A percentile compares a stretch with the other conserved stretches of the same genome.
Evolutionary conservation across 371 early-diverging fungal species (phyloP).

Genomic region (Apophysomyces sp.): DNA sequence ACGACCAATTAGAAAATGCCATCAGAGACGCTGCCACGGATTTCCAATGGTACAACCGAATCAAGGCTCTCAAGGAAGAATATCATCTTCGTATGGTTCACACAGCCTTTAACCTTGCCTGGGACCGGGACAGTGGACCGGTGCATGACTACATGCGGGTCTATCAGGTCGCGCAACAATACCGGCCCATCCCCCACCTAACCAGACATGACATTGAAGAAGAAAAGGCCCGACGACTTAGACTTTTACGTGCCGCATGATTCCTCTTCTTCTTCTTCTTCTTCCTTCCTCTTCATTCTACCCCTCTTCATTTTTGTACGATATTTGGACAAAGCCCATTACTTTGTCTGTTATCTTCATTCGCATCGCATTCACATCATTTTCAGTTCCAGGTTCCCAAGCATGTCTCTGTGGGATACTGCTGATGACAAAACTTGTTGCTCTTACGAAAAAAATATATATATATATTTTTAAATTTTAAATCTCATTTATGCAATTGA

Average conservation of each 20-base stretch:
- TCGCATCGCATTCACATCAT: slow-evolving; percentile 5
- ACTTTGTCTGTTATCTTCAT: not conserved
- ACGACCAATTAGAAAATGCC: slow-evolving; percentile 36
- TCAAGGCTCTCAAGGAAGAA: slow-evolving; percentile 43
- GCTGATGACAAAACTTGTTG: not conserved
- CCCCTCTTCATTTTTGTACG: not conserved
- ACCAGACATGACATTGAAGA: slow-evolving; percentile 39
- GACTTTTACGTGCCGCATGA: slow-evolving; percentile 7
- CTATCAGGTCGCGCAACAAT: slow-evolving; percentile 37
- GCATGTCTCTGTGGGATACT: not conserved
- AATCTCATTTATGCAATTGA: not conserved
- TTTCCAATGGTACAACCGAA: slow-evolving; percentile 28
- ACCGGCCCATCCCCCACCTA: slow-evolving; percentile 26
- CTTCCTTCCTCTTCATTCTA: not conserved
- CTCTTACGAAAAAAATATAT: not conserved
- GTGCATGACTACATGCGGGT: slow-evolving; percentile 47
- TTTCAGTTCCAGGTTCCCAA: not conserved
- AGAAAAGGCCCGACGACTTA: slow-evolving; percentile 27
- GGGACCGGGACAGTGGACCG: slow-evolving; percentile 55
- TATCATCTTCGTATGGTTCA: slow-evolving; percentile 53
- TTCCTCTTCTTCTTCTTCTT: not conserved
- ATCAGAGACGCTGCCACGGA: slow-evolving; percentile 47
- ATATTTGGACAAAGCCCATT: not conserved
- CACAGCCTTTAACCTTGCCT: slow-evolving; percentile 52
- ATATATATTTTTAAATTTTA: not conserved